Conservation (phyloP, 2,329 filamentous ascomycete genomes). For the Penicillium palitans region DNA sequence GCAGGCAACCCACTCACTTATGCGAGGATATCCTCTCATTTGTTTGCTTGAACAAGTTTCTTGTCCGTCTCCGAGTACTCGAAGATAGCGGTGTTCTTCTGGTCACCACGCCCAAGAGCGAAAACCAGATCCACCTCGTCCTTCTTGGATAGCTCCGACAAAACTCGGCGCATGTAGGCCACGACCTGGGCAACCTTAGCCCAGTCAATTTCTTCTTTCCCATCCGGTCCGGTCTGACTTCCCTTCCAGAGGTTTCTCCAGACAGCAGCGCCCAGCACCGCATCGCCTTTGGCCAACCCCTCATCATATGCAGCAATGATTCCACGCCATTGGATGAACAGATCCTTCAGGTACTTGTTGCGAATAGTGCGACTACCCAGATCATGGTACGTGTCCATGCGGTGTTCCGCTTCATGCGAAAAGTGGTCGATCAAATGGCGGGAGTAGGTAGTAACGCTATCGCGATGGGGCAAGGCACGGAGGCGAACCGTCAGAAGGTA, state of each 20-base stretch:
- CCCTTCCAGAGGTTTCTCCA: constrained; percentile 94
- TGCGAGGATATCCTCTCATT: constrained; percentile 13
- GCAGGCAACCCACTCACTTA: not conserved
- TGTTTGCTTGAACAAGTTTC: constrained; percentile 38
- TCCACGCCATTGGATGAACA: constrained; percentile 91
- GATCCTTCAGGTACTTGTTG: constrained; percentile 72
- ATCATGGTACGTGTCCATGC: constrained; percentile 57
- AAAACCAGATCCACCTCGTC: constrained; percentile 58
- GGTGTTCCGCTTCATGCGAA: constrained; percentile 67
- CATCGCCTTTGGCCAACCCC: constrained; percentile 49
- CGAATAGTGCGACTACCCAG: constrained; percentile 56
- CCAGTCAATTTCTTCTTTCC: constrained; percentile 56
- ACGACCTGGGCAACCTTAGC: constrained; percentile 62
- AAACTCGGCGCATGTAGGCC: constrained; percentile 61
- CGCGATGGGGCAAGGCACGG: constrained; percentile 68
- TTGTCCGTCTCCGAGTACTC: constrained; percentile 39
- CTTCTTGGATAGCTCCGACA: constrained; percentile 56
- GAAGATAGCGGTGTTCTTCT: constrained; percentile 39
- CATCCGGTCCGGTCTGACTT: constrained; percentile 45
- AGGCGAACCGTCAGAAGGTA: constrained; percentile 84
- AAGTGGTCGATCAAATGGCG: constrained; percentile 93
- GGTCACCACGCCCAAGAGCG: constrained; percentile 43
- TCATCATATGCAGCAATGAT: constrained; percentile 67
- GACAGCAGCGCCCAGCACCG: constrained; percentile 63
- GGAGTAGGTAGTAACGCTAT: constrained; percentile 73